These are phyloP conservation scores for Wickerhamiella bombiphila DNA, from an alignment of 805 yeast species.

Conservation along the genomic window DNA sequence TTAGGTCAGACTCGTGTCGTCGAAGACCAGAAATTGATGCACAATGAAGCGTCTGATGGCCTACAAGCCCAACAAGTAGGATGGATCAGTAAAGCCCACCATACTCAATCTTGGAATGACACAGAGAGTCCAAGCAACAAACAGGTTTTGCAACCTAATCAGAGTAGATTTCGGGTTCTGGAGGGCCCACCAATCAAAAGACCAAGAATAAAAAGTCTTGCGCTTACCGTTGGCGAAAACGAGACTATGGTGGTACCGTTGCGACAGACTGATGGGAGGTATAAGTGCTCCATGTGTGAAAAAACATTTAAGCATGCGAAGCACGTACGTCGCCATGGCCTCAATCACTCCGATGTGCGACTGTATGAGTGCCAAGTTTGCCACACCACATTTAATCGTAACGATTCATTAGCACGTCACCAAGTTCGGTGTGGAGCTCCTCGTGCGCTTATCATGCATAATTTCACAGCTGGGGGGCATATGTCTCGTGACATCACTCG, in stretches of 20 bases:
- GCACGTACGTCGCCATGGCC: slow-evolving; percentile 14
- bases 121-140: background rate
- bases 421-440: slow-evolving; percentile 5
- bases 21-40: background rate
- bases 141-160: background rate
- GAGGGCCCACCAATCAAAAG: background rate
- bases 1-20: background rate
- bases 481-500: too few relatives aligned
- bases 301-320: slow-evolving; percentile 14
- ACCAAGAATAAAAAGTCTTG: background rate
- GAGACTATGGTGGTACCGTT: slow-evolving; percentile 6
- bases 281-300: slow-evolving; percentile 12
- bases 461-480: too few relatives aligned
- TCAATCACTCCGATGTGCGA: slow-evolving; percentile 11
- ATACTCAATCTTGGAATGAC: background rate
- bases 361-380: slow-evolving; percentile 10
- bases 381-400: slow-evolving; percentile 10
- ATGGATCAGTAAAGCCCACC: background rate
- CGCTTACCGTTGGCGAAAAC: background rate
- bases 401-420: slow-evolving; percentile 11
- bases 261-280: slow-evolving; percentile 8
- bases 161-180: background rate
- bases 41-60: background rate
- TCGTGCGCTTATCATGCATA: slow-evolving; percentile 3
- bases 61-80: background rate